Percentiles rank a stretch among this genome's conserved stretches.
Conservation (phyloP, 768 basidiomycete species). For the Amylocystis lapponica region DNA sequence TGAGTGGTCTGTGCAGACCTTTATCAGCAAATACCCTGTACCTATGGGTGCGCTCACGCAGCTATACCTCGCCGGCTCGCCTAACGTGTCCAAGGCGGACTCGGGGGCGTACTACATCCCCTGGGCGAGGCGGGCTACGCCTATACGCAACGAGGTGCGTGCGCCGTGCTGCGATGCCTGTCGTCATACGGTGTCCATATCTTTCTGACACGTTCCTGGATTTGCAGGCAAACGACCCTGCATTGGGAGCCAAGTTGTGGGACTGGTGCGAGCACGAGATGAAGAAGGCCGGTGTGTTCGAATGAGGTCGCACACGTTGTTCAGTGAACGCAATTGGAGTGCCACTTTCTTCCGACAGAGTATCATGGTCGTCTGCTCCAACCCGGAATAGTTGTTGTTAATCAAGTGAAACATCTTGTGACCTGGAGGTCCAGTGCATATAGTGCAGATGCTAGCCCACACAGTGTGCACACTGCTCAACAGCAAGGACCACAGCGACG, state of each 20-base stretch:
- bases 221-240: neutral
- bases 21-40: conserved; percentile 19
- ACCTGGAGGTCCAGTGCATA: too few species aligned
- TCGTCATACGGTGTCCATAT: too few species aligned
- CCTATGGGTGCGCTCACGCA: conserved; percentile 34
- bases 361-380: too few species aligned
- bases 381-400: too few species aligned
- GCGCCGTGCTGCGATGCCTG: neutral
- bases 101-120: neutral
- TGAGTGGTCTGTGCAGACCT: too few species aligned
- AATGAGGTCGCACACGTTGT: too few species aligned
- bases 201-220: neutral
- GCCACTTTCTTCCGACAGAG: too few species aligned
- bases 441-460: too few species aligned
- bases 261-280: conserved; percentile 1
- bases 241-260: neutral
- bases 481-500: too few species aligned
- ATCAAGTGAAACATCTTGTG: too few species aligned
- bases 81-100: conserved; percentile 18
- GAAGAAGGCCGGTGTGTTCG: neutral
- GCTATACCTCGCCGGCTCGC: conserved; percentile 34
- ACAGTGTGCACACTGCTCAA: too few species aligned
- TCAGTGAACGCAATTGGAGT: too few species aligned
- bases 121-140: neutral
- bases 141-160: neutral